phyloP scores from a whole-genome alignment of 257 asterid genomes.

The Plectranthus barbatus region DNA sequence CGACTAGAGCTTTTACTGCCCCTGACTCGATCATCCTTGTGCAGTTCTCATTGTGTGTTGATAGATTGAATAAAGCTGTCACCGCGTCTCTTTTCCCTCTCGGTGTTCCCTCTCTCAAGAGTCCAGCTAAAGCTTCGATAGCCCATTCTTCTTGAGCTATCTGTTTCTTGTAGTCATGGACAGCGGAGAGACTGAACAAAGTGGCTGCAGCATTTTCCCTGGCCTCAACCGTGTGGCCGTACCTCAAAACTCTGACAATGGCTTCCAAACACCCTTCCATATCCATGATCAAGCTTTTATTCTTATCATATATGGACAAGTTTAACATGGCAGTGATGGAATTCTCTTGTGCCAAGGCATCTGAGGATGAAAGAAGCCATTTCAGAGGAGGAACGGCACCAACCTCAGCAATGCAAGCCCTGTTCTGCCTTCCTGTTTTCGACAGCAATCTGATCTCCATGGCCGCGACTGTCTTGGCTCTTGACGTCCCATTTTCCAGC shows the following conservation, averaged over 20 bases:
- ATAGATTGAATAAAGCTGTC: slow-evolving; percentile 66
- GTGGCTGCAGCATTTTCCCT: slow-evolving; percentile 96
- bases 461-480: slow-evolving; percentile 62
- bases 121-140: slow-evolving; percentile 47
- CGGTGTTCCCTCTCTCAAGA: slow-evolving; percentile 61
- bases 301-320: slow-evolving; percentile 66
- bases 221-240: slow-evolving; percentile 69
- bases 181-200: slow-evolving; percentile 79
- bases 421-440: slow-evolving; percentile 61
- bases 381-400: slow-evolving; percentile 71
- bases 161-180: slow-evolving; percentile 62
- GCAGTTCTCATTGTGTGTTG: slow-evolving; percentile 68
- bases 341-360: slow-evolving; percentile 69
- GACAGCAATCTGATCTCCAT: slow-evolving; percentile 72
- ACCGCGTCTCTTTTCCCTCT: slow-evolving; percentile 80
- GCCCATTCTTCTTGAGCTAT: slow-evolving; percentile 63
- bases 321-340: slow-evolving; percentile 76
- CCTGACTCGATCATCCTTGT: slow-evolving; percentile 67
- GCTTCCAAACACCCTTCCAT: slow-evolving; percentile 55
- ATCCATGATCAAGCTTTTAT: slow-evolving; percentile 62
- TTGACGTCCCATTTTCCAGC: slow-evolving; percentile 48
- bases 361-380: slow-evolving; percentile 39
- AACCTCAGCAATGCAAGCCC: slow-evolving; percentile 73
- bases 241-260: slow-evolving; percentile 57
- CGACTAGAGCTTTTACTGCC: slow-evolving; percentile 54